These are phyloP conservation scores for Colletotrichum graminicola DNA, from an alignment of 2,329 filamentous ascomycete species.

Conservation along the genomic window DNA sequence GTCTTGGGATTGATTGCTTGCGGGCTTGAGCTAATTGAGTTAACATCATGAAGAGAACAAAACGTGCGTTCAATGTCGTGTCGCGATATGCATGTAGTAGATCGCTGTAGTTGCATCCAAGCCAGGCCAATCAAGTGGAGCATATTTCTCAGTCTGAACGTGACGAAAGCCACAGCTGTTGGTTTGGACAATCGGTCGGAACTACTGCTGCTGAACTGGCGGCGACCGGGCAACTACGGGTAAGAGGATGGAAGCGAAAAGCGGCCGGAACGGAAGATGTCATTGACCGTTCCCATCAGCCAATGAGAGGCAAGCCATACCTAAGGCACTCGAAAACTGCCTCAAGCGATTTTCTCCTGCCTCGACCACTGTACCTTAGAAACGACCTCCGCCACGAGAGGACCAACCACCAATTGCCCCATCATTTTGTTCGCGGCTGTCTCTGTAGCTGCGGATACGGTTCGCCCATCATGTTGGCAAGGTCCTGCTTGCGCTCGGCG, in stretches of 20 bases:
- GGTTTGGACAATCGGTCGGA: constrained; percentile 21
- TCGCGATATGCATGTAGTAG: constrained; percentile 17
- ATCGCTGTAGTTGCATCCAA: constrained; percentile 4
- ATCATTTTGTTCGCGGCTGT: constrained; percentile 49
- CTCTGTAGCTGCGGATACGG: constrained; percentile 56
- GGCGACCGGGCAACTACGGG: constrained; percentile 30
- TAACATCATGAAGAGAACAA: neutral
- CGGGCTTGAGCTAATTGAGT: neutral
- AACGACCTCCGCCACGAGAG: constrained; percentile 42
- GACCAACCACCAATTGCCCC: constrained; percentile 53
- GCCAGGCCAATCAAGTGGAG: constrained; percentile 32
- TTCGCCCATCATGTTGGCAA: constrained; percentile 86
- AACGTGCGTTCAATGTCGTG: constrained; percentile 32
- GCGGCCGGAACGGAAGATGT: constrained; percentile 39
- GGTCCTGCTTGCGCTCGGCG: constrained; percentile 89
- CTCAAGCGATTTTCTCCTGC: constrained; percentile 43
- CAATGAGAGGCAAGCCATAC: constrained; percentile 40
- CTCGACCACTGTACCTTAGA: constrained; percentile 38
- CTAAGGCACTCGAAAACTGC: constrained; percentile 43
- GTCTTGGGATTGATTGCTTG: neutral
- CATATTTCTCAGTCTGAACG: constrained; percentile 35
- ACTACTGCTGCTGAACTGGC: constrained; percentile 21
- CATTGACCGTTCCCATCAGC: constrained; percentile 28
- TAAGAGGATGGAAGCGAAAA: constrained; percentile 36
- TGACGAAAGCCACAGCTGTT: constrained; percentile 29